Evolutionary conservation across 768 basidiomycete genomes (phyloP), one percentile per base, ranked within the genome.

Genomic region (Naganishia onofrii): DNA sequence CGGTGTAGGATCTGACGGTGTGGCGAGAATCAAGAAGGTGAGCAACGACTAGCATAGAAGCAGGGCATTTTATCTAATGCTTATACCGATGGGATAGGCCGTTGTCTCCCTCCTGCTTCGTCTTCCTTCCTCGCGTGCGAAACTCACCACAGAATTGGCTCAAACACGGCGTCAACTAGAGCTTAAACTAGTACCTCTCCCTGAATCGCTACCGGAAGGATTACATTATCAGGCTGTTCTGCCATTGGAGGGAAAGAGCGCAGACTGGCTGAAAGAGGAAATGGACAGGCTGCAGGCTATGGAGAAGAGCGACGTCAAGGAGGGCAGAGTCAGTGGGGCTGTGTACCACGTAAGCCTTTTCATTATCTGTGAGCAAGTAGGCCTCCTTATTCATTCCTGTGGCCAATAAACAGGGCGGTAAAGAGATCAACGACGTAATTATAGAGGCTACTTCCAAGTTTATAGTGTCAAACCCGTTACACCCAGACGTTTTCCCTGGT

Each of bases 401-500:
- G 34, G 1, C 57, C 15, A 31, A 7, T 31, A 8, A 21, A 36
- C 57, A 80, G 79, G 92, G 92, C 9, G 92, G 92, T 13, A 87
- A 89, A 17, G 92, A 92, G 56, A 82, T 93, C 71, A 87, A 88
- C 74, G 86, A 85, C 66, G 84, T 96, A 63, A 88, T 95, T 72
- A 87, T 89, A 26, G 84, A 89, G 5, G 92, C 93, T 0, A 91
- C 91, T 76, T 84, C 87, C 71, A 87, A 87, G 63, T 96, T 93
- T 73, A 87, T 88, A 55, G 87, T 93, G 63, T 90, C 90, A 31
- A 93, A 95, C 76, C 92, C 93, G 1, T 84, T 97, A 12, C 93
- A 97, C 76, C 92, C 95, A 0, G 92, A 93, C 68, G 88, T 93
- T 53, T 96, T 96, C 81, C 94, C 94, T 0, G 81, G 79, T 70